Base-by-base conservation (phyloP, 2,329 filamentous ascomycete species). In the Davidsoniella australis region DNA sequence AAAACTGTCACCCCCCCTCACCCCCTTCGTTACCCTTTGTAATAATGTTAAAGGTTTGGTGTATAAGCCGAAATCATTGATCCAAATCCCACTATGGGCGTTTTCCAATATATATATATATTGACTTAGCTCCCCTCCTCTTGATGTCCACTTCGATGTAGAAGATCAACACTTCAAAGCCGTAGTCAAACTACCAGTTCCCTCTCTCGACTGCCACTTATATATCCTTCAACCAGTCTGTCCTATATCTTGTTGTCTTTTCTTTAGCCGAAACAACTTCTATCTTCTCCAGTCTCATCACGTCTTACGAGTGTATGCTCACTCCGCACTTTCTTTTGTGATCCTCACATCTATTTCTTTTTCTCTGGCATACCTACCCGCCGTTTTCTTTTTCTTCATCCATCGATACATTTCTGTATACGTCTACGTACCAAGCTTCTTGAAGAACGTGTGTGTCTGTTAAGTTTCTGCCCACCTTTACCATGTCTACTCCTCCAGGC, bases 401-500 rank as follows among this genome's bases (percentile, higher is more conserved):
- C 24, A 17, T 47, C 24, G 8, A 16, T 41, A 41, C 8, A 41
- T 16, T 8, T 41, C 5, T 23, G 20, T 23, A 23, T 23, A 23
- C 20, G 18, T 41, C n/a, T 7, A 17, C 39, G 12, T 49, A 16
- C 41, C 17, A 41, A 29, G 41, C 9, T 5, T 43, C 8, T 14
- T 8, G 20, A 12, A 29, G 14, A 24, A 20, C 26, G 17, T 24
- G 16, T 23, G 42, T 10, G n/a, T 23, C 14, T 14, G 16, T 41
- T 41, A 16, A 39, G 37, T 45, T 5, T 29, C 24, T 17, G 18
- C 42, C 18, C 17, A 10, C 36, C 45, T 7, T n/a, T 18, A 42
- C 16, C 24, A 48, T 48, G 46, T 42, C 46, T 37, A 41, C 39
- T 18, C 20, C 39, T n/a, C 46, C 38, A n/a, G 39, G 39, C 16